phyloP scores from a whole-genome alignment of 306 rosid genomes.

The Trifolium dubium region DNA sequence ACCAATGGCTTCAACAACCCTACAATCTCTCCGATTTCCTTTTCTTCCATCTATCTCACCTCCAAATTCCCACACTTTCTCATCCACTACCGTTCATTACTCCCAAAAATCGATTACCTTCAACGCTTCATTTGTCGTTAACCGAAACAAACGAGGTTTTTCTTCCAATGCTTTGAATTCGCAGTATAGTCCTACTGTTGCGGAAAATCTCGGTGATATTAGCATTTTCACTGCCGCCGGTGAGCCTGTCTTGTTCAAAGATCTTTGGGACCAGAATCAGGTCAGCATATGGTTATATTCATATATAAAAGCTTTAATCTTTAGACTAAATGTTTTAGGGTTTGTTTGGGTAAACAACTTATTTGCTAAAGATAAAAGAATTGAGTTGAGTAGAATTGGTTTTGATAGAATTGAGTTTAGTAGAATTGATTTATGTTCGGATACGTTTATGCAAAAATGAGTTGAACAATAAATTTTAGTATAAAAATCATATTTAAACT shows the following conservation, averaged over 20 bases:
- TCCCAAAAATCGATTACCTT: slow-evolving; percentile 29
- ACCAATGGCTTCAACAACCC: slow-evolving; percentile 61
- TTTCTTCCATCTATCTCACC: slow-evolving; percentile 40
- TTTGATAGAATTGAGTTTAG: too few relatives aligned
- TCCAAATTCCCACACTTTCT: slow-evolving; percentile 20
- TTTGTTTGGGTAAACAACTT: too few relatives aligned
- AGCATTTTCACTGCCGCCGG: slow-evolving; percentile 72
- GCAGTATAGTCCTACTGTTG: slow-evolving; percentile 43
- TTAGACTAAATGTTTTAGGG: too few relatives aligned
- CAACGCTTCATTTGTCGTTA: neutral
- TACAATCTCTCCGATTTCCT: slow-evolving; percentile 34
- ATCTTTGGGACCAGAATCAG: slow-evolving; percentile 76
- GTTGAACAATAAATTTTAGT: too few relatives aligned
- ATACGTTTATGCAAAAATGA: too few relatives aligned
- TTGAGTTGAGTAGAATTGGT: too few relatives aligned
- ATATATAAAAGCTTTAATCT: slow-evolving; percentile 18
- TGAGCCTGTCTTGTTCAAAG: slow-evolving; percentile 63
- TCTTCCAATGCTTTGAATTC: slow-evolving; percentile 54
- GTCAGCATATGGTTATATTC: slow-evolving; percentile 41
- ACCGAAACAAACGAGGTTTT: slow-evolving; percentile 37
- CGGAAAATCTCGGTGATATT: slow-evolving; percentile 53
- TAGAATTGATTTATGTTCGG: too few relatives aligned
- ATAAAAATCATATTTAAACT: too few relatives aligned
- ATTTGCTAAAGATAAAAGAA: too few relatives aligned
- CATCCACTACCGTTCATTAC: neutral